These are phyloP conservation scores for Sporothrix luriei DNA, from an alignment of 2,329 filamentous ascomycete genomes.

Conservation along the genomic window DNA sequence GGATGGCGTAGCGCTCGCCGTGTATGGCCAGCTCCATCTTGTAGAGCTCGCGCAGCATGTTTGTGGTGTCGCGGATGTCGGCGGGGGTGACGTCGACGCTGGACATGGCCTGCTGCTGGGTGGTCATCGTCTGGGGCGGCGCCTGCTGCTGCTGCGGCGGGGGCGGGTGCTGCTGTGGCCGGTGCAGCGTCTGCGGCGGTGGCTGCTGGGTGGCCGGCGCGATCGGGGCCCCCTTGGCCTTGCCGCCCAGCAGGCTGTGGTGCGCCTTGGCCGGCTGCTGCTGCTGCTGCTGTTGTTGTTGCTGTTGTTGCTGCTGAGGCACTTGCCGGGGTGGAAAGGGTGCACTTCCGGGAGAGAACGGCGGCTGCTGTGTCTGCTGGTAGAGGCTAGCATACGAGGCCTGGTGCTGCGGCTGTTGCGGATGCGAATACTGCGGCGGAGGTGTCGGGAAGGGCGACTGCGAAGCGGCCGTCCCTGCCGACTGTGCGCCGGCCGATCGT, in stretches of 20 bases:
- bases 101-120: constrained; percentile 20
- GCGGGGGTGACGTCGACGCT: constrained; percentile 22
- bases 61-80: constrained; percentile 33
- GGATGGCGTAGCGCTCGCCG: constrained; percentile 29
- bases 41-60: constrained; percentile 33
- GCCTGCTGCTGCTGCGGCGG: background rate
- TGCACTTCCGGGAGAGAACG: background rate
- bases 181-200: background rate
- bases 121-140: background rate
- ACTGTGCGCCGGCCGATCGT: background rate
- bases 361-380: constrained; percentile 13
- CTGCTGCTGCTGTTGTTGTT: background rate
- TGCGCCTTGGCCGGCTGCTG: background rate
- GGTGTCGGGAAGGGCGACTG: constrained; percentile 2
- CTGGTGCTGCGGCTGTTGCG: constrained; percentile 12
- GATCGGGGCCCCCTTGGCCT: constrained; percentile 6
- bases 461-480: background rate
- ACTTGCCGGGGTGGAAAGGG: constrained; percentile 22
- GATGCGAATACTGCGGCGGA: constrained; percentile 16
- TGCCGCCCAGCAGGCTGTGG: constrained; percentile 15
- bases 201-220: background rate
- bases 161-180: background rate
- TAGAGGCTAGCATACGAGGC: background rate
- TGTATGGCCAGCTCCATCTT: constrained; percentile 33
- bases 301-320: constrained; percentile 18